phyloP scores from a whole-genome alignment of 129 eudicot species.

The Tagetes erecta region DNA sequence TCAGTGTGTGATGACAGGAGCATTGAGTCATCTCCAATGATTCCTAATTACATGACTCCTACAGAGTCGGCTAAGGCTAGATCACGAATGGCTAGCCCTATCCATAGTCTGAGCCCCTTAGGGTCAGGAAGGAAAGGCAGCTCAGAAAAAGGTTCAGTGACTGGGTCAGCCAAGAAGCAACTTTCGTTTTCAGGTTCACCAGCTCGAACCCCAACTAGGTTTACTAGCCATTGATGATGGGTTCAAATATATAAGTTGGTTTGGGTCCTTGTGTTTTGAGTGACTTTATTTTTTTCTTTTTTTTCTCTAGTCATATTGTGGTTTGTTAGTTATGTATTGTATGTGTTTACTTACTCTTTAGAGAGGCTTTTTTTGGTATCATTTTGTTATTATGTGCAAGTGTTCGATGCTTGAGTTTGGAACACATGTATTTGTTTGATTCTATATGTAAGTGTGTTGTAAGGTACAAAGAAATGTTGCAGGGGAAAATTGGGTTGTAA shows the following conservation, averaged over 20 bases:
- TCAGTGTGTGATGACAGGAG: slow-evolving; percentile 79
- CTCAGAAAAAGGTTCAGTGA: slow-evolving; percentile 41
- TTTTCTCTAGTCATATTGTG: slow-evolving; percentile 9
- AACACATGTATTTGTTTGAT: slow-evolving; percentile 8
- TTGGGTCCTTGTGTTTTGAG: slow-evolving; percentile 19
- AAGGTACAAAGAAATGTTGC: slow-evolving; percentile 25
- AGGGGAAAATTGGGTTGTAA: slow-evolving; percentile 22
- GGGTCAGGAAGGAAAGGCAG: slow-evolving; percentile 46
- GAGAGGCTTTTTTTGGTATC: not conserved
- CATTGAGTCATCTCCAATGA: slow-evolving; percentile 60
- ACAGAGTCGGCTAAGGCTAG: slow-evolving; percentile 68
- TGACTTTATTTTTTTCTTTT: slow-evolving; percentile 4
- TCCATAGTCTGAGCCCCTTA: slow-evolving; percentile 47
- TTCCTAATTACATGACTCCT: slow-evolving; percentile 75
- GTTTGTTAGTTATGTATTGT: slow-evolving; percentile 24
- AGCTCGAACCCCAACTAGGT: slow-evolving; percentile 58
- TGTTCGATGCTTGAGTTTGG: slow-evolving; percentile 3
- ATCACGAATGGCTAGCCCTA: slow-evolving; percentile 53
- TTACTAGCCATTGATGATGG: slow-evolving; percentile 50
- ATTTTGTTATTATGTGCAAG: not conserved
- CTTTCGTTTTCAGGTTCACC: slow-evolving; percentile 71
- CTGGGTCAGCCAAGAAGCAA: slow-evolving; percentile 75
- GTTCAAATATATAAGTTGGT: slow-evolving; percentile 36
- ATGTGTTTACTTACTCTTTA: not conserved
- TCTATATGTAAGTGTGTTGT: slow-evolving; percentile 15